Evolutionary conservation across 2,329 filamentous ascomycete species (phyloP).

Genomic region (Colletotrichum sp.): DNA sequence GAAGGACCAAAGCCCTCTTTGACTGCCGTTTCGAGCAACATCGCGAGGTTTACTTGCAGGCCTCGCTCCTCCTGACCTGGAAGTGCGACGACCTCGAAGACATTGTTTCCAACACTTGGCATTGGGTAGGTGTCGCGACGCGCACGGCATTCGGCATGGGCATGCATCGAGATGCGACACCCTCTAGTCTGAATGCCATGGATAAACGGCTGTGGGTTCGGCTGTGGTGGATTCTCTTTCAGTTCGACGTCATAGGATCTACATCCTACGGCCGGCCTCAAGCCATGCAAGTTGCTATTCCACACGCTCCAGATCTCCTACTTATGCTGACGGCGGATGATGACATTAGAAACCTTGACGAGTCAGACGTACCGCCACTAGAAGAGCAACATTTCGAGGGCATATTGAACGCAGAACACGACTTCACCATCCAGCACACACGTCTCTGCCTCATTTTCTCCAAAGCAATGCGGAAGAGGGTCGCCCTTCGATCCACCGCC

Average conservation of each 20-base stretch:
- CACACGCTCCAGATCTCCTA: background rate
- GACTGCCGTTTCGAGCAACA: slow-evolving; percentile 59
- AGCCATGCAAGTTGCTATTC: slow-evolving; percentile 40
- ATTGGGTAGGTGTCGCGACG: slow-evolving; percentile 57
- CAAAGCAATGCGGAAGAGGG: slow-evolving; percentile 32
- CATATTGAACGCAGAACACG: slow-evolving; percentile 38
- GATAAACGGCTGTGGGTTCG: slow-evolving; percentile 41
- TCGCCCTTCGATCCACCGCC: slow-evolving; percentile 13
- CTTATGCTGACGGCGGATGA: background rate
- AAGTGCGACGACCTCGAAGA: slow-evolving; percentile 60
- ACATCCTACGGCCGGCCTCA: slow-evolving; percentile 54
- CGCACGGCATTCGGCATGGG: slow-evolving; percentile 58
- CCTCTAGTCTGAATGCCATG: slow-evolving; percentile 30
- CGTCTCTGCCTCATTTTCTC: slow-evolving; percentile 56
- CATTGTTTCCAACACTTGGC: slow-evolving; percentile 56
- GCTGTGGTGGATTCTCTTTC: slow-evolving; percentile 45
- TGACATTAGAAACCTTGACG: slow-evolving; percentile 45
- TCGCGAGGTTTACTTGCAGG: slow-evolving; percentile 58
- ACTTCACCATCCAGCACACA: slow-evolving; percentile 53
- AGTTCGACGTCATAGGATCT: slow-evolving; percentile 41
- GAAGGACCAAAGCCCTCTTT: slow-evolving; percentile 57
- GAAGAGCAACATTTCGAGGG: slow-evolving; percentile 49
- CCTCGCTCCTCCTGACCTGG: slow-evolving; percentile 60
- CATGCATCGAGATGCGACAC: slow-evolving; percentile 48
- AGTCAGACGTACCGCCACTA: slow-evolving; percentile 53